Conservation (phyloP, 176 grass and related monocot species). For the Alloteropsis semialata region DNA sequence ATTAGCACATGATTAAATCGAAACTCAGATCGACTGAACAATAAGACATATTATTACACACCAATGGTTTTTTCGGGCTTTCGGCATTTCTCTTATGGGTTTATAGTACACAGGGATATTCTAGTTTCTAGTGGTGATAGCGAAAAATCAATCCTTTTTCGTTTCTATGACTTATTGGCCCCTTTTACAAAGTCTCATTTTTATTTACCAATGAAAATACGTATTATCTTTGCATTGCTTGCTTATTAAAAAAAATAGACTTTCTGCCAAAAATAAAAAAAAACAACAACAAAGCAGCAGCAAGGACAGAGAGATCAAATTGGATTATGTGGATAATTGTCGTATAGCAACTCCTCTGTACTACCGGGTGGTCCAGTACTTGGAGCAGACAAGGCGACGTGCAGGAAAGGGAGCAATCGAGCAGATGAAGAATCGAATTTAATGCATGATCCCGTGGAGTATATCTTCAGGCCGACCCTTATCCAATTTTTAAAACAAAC, state of each 20-base stretch:
- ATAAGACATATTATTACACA: too few relatives aligned
- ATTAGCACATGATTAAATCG: too few relatives aligned
- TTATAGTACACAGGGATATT: too few relatives aligned
- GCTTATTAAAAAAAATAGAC: background rate
- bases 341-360: background rate
- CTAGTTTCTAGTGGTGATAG: too few relatives aligned
- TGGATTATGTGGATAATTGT: background rate
- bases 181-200: too few relatives aligned
- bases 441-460: background rate
- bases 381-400: conserved; percentile 13
- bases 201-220: too few relatives aligned
- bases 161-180: too few relatives aligned
- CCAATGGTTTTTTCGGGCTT: too few relatives aligned
- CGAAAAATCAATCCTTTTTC: too few relatives aligned
- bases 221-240: too few relatives aligned
- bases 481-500: background rate
- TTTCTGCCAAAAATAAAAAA: background rate
- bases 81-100: too few relatives aligned
- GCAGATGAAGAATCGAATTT: background rate
- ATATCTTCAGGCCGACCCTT: background rate
- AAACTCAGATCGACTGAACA: too few relatives aligned
- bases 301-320: background rate
- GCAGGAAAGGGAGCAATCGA: background rate
- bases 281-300: background rate
- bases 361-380: background rate